A percentile compares a stretch with the other conserved stretches of the same genome.
Evolutionary conservation across 805 yeast genomes (phyloP).

Genomic region (Metschnikowia peoriensis): DNA sequence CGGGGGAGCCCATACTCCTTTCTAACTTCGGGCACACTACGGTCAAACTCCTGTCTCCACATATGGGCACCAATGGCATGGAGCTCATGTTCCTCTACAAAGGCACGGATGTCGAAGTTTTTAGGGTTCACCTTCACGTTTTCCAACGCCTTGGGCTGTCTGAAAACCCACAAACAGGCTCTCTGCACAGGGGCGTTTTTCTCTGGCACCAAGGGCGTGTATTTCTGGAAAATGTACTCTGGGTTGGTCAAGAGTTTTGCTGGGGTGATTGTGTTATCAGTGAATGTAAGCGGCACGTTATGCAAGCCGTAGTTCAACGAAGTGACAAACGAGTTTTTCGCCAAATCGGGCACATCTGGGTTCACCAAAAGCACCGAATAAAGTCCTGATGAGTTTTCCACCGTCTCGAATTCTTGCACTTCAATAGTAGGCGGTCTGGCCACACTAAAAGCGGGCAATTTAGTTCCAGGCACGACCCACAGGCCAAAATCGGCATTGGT

Average conservation of each 20-base stretch:
- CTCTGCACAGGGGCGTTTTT: conserved; percentile 83
- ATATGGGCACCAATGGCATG: conserved; percentile 88
- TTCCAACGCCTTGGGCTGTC: conserved; percentile 46
- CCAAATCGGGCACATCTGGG: conserved; percentile 86
- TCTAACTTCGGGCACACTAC: conserved; percentile 67
- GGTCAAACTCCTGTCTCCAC: conserved; percentile 85
- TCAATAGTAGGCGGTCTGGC: conserved; percentile 72
- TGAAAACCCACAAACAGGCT: conserved; percentile 85
- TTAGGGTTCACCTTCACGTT: conserved; percentile 34
- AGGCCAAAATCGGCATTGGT: conserved; percentile 50
- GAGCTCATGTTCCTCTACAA: conserved; percentile 54
- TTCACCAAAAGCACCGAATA: conserved; percentile 83
- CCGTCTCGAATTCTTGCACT: conserved; percentile 65
- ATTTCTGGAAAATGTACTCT: conserved; percentile 45
- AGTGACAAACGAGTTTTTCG: conserved; percentile 64
- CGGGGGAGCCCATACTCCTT: conserved; percentile 65
- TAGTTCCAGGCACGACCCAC: conserved; percentile 77
- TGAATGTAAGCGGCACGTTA: conserved; percentile 60
- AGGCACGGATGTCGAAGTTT: conserved; percentile 69
- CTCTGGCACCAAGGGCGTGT: conserved; percentile 84
- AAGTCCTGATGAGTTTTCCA: conserved; percentile 42
- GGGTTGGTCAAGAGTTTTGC: conserved; percentile 38
- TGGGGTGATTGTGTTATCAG: conserved; percentile 55
- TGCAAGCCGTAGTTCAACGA: conserved; percentile 74
- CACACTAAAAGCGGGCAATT: conserved; percentile 72